Evolutionary conservation across 805 yeast species (phyloP).

Genomic region (Groenewaldozyma tartarivorans): DNA sequence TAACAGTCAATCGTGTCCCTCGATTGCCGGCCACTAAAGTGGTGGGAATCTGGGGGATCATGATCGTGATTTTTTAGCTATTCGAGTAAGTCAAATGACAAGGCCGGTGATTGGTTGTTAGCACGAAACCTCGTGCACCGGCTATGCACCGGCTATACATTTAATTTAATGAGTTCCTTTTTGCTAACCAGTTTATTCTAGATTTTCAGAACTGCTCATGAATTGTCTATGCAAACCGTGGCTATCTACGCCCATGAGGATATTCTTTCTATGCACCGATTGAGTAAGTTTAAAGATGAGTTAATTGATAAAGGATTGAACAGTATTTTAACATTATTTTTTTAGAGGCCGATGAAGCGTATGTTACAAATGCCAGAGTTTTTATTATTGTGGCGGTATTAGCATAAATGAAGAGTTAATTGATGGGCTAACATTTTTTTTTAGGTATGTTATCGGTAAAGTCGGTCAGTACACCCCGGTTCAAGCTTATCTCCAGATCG

Average conservation of each 20-base stretch:
- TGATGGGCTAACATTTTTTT: constrained; percentile 34
- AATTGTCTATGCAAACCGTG: constrained; percentile 91
- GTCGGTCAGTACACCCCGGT: constrained; percentile 90
- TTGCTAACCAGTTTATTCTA: constrained; percentile 11
- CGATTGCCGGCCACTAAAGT: no score
- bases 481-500: constrained; percentile 90
- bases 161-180: background rate
- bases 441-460: constrained; percentile 83
- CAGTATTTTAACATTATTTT: background rate
- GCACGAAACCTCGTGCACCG: background rate
- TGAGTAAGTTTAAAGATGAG: constrained; percentile 33
- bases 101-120: background rate
- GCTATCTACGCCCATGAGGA: constrained; percentile 97
- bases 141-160: background rate
- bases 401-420: background rate
- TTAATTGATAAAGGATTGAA: no score
- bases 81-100: constrained; percentile 9
- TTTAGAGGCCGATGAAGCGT: constrained; percentile 30
- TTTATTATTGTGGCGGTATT: constrained; percentile 7
- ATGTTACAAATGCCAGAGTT: no score
- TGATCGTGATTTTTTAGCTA: constrained; percentile 8
- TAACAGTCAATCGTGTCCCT: no score
- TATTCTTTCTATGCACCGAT: constrained; percentile 84
- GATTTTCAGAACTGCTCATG: constrained; percentile 96
- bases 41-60: no score